phyloP scores from a whole-genome alignment of 2,329 filamentous ascomycete species.

The Ceratocystis alfenasii region DNA sequence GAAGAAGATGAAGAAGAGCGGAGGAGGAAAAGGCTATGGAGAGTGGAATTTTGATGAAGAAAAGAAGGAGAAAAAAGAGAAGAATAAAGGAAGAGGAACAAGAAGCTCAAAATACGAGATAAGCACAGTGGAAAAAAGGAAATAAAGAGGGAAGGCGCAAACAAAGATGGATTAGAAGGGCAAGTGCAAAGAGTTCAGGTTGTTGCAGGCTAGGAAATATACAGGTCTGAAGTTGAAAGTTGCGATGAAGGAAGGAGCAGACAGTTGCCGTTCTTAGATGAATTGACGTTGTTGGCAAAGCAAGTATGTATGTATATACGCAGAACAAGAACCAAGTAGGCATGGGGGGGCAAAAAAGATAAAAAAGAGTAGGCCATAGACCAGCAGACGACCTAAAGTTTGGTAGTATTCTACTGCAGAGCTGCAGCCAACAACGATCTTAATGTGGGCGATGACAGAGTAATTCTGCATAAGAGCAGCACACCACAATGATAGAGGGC shows the following conservation, averaged over 20 bases:
- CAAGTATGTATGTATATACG: background rate
- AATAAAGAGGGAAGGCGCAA: background rate
- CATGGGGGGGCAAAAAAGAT: background rate
- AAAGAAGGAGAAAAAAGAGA: background rate
- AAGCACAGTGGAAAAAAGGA: background rate
- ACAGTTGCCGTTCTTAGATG: conserved; percentile 2
- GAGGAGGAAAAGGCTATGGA: background rate
- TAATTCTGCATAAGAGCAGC: background rate
- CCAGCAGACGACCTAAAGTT: background rate
- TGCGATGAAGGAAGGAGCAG: conserved; percentile 6
- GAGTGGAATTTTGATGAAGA: background rate
- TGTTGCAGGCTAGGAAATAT: background rate
- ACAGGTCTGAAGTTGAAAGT: background rate
- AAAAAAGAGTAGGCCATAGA: background rate
- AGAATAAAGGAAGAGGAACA: background rate
- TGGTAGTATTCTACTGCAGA: background rate
- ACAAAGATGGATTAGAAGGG: background rate
- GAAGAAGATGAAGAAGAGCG: background rate
- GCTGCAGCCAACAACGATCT: background rate
- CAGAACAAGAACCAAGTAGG: background rate
- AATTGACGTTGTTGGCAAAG: background rate
- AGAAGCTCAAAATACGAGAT: background rate
- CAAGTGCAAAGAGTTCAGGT: background rate
- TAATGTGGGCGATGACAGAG: background rate
- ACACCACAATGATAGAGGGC: background rate